Evolutionary conservation across 2,329 filamentous ascomycete genomes (phyloP), one percentile per base, ranked within the genome.

Genomic region (Byssoonygena ceratinophila): DNA sequence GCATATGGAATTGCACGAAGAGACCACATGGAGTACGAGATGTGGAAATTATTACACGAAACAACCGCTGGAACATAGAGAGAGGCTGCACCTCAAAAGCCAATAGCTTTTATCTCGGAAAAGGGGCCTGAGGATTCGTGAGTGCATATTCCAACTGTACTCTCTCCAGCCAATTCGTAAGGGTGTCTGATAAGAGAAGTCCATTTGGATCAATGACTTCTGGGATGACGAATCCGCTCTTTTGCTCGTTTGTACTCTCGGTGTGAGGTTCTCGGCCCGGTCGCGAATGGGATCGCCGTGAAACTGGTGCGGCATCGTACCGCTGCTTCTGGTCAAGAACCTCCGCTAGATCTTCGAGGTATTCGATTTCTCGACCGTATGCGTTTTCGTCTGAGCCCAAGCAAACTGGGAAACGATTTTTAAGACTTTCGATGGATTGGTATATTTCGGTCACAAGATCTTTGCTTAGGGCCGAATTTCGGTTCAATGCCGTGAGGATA

Each of bases 401-500:
- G 27, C n/a, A 14, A 23, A 32, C 34, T 5, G 51, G 36, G 9
- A 23, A 39, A 16, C 43, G 36, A 7, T 29, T 51, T n/a, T 45
- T 44, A 18, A 56, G 27, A 8, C 16, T 20, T 11, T 52, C 52
- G 6, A 56, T 31, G 25, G 65, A 46, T 4, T 64, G 63, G 25
- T 61, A 58, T 7, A 62, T 59, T 51, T 71, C 69, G 16, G 63
- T 63, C 1, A 68, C 55, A 25, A 71, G 63, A 45, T 66, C 60
- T 22, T 52, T 61, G 36, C 54, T 62, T 22, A 65, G 51, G 11
- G 64, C 61, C 29, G 64, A 66, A 2, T 57, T 55, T 25, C 68
- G 65, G 25, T 64, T 59, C 22, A 71, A 58, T n/a, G 61, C 65
- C 1, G 67, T 66, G 48, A 70, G 48, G 37, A 71, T 61, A 46